A percentile compares a stretch with the other conserved stretches of the same genome.
Conservation (phyloP, 1,284 basidiomycete species). For the Amylostereum areolatum region DNA sequence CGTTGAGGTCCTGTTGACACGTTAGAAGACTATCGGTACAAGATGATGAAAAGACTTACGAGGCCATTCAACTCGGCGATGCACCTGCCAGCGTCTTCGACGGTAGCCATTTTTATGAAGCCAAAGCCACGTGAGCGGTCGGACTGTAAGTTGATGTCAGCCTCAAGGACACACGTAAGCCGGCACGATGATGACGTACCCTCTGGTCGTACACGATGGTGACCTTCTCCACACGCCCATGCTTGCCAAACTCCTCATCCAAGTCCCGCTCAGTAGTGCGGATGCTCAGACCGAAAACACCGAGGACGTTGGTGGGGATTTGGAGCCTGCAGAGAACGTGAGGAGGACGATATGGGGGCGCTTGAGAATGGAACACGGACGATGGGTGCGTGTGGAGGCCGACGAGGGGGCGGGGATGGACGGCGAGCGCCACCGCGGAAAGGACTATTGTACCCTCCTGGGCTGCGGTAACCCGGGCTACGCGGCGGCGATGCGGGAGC, state of each 20-base stretch:
- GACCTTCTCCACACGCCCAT: slow-evolving; percentile 91
- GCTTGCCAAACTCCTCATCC: slow-evolving; percentile 88
- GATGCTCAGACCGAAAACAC: slow-evolving; percentile 95
- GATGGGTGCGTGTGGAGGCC: slow-evolving; percentile 66
- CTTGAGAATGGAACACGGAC: slow-evolving; percentile 38
- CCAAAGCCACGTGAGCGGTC: slow-evolving; percentile 97
- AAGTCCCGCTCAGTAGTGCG: slow-evolving; percentile 91
- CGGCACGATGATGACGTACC: slow-evolving; percentile 43
- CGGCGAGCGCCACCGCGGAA: slow-evolving; percentile 18
- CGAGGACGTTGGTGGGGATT: slow-evolving; percentile 87
- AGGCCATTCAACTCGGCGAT: slow-evolving; percentile 91
- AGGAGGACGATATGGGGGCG: slow-evolving; percentile 22
- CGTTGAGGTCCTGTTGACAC: slow-evolving; percentile 80
- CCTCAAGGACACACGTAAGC: too few relatives aligned
- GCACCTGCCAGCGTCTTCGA: slow-evolving; percentile 83
- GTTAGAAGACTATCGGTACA: slow-evolving; percentile 8
- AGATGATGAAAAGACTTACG: slow-evolving; percentile 40
- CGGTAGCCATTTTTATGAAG: slow-evolving; percentile 89
- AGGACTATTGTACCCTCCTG: slow-evolving; percentile 19
- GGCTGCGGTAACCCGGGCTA: slow-evolving; percentile 48
- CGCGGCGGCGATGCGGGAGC: slow-evolving; percentile 61
- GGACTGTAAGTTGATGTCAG: slow-evolving; percentile 44
- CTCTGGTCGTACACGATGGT: slow-evolving; percentile 98
- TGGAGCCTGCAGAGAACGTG: slow-evolving; percentile 58
- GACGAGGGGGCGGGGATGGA: slow-evolving; percentile 44